Conservation (phyloP, 2,329 filamentous ascomycete genomes). For the Pseudogymnoascus destructans region DNA sequence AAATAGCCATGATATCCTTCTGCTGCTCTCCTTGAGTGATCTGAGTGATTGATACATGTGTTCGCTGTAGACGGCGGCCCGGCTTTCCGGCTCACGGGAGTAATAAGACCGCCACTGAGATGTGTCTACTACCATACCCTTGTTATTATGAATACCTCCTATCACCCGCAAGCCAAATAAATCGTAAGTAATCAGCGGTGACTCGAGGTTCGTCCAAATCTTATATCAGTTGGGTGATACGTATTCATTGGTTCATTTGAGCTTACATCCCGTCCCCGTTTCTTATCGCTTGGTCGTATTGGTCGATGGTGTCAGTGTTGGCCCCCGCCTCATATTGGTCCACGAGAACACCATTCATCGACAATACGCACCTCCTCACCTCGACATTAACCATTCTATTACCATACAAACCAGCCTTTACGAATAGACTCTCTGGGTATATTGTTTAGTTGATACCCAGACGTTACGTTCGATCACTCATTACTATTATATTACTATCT, state of each 20-base stretch:
- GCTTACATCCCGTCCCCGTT: neutral
- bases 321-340: slow-evolving; percentile 8
- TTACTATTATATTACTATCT: neutral
- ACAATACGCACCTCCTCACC: neutral
- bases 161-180: neutral
- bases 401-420: neutral
- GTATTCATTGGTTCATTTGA: neutral
- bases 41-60: neutral
- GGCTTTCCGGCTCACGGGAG: neutral
- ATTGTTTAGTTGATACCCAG: neutral
- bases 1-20: slow-evolving; percentile 10
- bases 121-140: neutral
- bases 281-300: slow-evolving; percentile 1
- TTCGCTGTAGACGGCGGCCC: neutral
- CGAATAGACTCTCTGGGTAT: neutral
- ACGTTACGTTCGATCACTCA: neutral
- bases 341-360: slow-evolving; percentile 1
- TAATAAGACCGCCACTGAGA: neutral
- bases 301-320: neutral
- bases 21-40: neutral
- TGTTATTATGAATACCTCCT: neutral
- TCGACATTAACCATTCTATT: slow-evolving; percentile 2
- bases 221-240: neutral
- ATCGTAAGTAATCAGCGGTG: neutral
- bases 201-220: neutral